Base-by-base conservation (phyloP, 257 asterid genomes). In the Henckelia pumila region DNA sequence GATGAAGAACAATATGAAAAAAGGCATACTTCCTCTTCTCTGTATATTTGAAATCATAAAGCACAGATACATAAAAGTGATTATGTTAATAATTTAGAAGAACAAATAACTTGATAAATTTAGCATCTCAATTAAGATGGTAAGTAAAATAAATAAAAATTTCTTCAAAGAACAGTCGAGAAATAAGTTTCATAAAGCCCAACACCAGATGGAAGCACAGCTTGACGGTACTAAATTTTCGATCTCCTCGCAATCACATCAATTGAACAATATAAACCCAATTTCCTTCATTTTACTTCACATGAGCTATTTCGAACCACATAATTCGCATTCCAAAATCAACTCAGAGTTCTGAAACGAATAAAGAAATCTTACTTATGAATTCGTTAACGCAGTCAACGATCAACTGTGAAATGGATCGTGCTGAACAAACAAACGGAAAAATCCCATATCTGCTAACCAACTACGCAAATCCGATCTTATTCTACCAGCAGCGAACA, bases 121-220 rank as follows among this genome's bases (percentile, higher is more conserved):
- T 33, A 56, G 64, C 64, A 13, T 55, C 25, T 33, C 14, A n/a
- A 56, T 32, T 17, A 56, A 35, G 21, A 32, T 23, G 0, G 24
- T 16, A 29, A 29, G 25, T 8, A 52, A 5, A 21, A 55, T 56
- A 11, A 11, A 52, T 0, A 21, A 13, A 56, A 56, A 22, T 11
- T 14, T 33, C 44, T 33, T 33, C 44, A 33, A 33, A 33, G 44
- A 33, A 33, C 44, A 33, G 44, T 33, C 13, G 44, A 33, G 44
- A 7, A 7, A 33, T 33, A 7, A 30, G 5, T 56, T 63, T 57
- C 59, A 21, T 26, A 76, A 59, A 30, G 64, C 16, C 59, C 11
- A 71, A 24, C 33, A 58, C 53, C 0, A 68, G 52, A 72, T 25
- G 32, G 21, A 63, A 23, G 10, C 17, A 64, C 24, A 30, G 52